phyloP scores from a whole-genome alignment of 345 rosid species.

The Schrenkiella parvula region DNA sequence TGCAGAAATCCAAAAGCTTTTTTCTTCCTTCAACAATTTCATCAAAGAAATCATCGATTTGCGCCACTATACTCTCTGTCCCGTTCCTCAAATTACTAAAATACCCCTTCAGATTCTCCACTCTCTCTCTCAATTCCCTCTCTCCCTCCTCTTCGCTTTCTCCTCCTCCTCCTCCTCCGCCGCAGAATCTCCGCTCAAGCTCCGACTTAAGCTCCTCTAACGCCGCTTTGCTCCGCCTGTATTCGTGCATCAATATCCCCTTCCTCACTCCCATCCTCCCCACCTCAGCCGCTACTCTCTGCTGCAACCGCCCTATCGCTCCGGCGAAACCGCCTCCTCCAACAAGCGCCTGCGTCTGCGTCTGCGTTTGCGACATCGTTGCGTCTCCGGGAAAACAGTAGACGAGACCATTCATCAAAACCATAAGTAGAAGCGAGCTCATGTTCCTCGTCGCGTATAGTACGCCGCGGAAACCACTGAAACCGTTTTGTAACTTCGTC shows the following conservation, averaged over 20 bases:
- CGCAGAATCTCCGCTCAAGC: conserved; percentile 38
- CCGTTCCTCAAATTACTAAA: conserved; percentile 66
- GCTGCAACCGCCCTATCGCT: conserved; percentile 51
- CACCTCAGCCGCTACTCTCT: conserved; percentile 52
- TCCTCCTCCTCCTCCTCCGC: conserved; percentile 31
- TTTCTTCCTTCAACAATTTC: conserved; percentile 87
- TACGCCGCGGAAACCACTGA: conserved; percentile 77
- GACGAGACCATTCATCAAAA: conserved; percentile 58
- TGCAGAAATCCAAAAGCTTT: conserved; percentile 75
- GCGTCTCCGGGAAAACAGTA: conserved; percentile 43
- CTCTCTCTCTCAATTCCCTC: conserved; percentile 43
- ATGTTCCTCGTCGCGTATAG: conserved; percentile 72
- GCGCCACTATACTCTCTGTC: conserved; percentile 57
- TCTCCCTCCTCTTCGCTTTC: conserved; percentile 32
- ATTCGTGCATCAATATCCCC: conserved; percentile 62
- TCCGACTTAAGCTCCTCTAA: conserved; percentile 67
- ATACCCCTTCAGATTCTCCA: conserved; percentile 49
- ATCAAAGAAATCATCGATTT: conserved; percentile 88
- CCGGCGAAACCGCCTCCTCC: conserved; percentile 54
- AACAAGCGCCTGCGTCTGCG: conserved; percentile 23
- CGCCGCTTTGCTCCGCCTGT: conserved; percentile 48
- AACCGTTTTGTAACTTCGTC: conserved; percentile 46
- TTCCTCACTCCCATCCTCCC: conserved; percentile 41
- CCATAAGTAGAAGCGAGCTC: conserved; percentile 55
- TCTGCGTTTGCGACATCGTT: conserved; percentile 14